These are phyloP conservation scores for Microbotryum violaceum DNA, from an alignment of 1,284 basidiomycete genomes.

Conservation along the genomic window DNA sequence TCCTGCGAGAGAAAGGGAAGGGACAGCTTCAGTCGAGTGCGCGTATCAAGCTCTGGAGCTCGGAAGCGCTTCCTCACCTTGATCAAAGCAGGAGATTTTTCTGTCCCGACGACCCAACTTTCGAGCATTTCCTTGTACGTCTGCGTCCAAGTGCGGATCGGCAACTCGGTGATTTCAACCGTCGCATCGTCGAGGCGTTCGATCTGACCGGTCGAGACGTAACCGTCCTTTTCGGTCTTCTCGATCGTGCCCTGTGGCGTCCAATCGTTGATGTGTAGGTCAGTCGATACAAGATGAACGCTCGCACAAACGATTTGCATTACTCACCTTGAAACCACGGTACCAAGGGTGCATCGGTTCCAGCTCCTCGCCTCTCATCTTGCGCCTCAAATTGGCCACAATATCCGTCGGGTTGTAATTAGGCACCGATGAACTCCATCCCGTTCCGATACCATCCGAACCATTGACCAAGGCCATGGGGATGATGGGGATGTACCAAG, in stretches of 20 bases:
- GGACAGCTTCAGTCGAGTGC: neutral
- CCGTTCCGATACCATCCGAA: slow-evolving; percentile 95
- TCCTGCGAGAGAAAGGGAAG: slow-evolving; percentile 51
- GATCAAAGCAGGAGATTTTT: slow-evolving; percentile 56
- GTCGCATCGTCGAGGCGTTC: slow-evolving; percentile 77
- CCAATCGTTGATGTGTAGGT: neutral
- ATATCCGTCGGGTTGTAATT: slow-evolving; percentile 91
- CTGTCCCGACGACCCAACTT: slow-evolving; percentile 48
- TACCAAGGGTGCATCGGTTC: slow-evolving; percentile 92
- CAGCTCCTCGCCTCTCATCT: slow-evolving; percentile 80
- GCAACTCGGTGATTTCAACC: slow-evolving; percentile 90
- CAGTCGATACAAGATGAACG: no score
- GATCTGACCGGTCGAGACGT: slow-evolving; percentile 69
- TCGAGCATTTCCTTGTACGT: slow-evolving; percentile 88
- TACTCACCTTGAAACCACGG: slow-evolving; percentile 65
- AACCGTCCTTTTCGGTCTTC: slow-evolving; percentile 72
- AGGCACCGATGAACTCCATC: slow-evolving; percentile 92
- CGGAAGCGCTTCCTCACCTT: slow-evolving; percentile 41
- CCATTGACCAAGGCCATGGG: slow-evolving; percentile 91
- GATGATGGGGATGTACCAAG: slow-evolving; percentile 85
- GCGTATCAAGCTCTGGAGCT: slow-evolving; percentile 8
- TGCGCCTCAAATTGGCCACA: slow-evolving; percentile 72
- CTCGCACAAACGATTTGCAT: neutral
- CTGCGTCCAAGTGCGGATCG: slow-evolving; percentile 92
- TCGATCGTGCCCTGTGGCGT: slow-evolving; percentile 66